A percentile compares a stretch with the other conserved stretches of the same genome.
phyloP scores from a whole-genome alignment of 768 basidiomycete genomes.

The Piloderma croceum region DNA sequence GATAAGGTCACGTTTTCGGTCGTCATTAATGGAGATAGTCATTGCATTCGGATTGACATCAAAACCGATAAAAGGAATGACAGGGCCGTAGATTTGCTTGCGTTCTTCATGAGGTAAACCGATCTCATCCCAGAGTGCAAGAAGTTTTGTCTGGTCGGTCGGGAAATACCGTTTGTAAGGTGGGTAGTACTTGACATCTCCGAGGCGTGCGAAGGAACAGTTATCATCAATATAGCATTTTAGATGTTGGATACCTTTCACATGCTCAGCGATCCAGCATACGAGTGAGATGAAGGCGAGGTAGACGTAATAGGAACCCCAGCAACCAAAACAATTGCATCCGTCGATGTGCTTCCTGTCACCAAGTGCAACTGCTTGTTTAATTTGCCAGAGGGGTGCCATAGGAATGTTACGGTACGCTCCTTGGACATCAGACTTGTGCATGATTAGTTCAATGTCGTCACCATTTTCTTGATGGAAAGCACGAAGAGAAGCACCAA shows the following conservation, averaged over 20 bases:
- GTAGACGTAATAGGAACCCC: slow-evolving; percentile 19
- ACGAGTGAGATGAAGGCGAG: no score
- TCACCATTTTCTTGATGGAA: slow-evolving; percentile 2
- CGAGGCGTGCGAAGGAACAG: slow-evolving; percentile 10
- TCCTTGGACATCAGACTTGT: slow-evolving; percentile 21
- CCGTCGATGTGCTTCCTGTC: slow-evolving; percentile 10
- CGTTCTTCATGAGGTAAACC: slow-evolving; percentile 19
- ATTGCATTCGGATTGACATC: slow-evolving; percentile 20
- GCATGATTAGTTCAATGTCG: no score
- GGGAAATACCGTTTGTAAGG: slow-evolving; percentile 19
- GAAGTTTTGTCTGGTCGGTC: slow-evolving; percentile 17
- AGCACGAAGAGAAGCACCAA: slow-evolving; percentile 19
- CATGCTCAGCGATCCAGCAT: slow-evolving; percentile 8
- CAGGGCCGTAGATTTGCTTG: slow-evolving; percentile 18
- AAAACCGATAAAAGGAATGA: slow-evolving; percentile 26
- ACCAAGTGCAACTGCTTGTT: slow-evolving; percentile 21
- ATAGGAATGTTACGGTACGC: slow-evolving; percentile 19
- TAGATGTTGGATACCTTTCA: slow-evolving; percentile 21
- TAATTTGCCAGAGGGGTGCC: slow-evolving; percentile 23
- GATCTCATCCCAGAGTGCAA: slow-evolving; percentile 20
- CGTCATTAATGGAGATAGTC: slow-evolving; percentile 9
- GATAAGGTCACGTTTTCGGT: slow-evolving; percentile 10
- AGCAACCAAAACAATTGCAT: no score
- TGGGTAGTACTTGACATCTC: slow-evolving; percentile 12
- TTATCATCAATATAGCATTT: slow-evolving; percentile 29